Percentiles rank a stretch among this genome's conserved stretches.
phyloP scores from a whole-genome alignment of 345 rosid genomes.

The Sisymbrium altissimum region DNA sequence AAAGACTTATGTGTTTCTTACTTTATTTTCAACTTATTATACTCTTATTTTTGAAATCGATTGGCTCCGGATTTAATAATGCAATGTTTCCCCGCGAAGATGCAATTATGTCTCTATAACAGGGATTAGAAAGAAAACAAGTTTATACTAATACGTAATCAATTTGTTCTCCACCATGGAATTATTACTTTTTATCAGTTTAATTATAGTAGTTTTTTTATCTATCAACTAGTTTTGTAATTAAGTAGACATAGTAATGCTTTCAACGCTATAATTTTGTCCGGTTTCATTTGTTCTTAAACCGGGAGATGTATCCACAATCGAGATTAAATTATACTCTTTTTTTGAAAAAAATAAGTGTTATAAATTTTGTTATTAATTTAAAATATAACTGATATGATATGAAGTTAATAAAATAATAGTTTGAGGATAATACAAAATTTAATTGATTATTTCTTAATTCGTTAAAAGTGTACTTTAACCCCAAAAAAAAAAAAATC shows the following conservation, averaged over 20 bases:
- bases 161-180: conserved; percentile 1
- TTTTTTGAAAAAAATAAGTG: not conserved
- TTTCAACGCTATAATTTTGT: not conserved
- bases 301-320: not conserved
- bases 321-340: not conserved
- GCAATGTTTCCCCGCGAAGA: not conserved
- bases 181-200: conserved; percentile 3
- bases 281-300: not conserved
- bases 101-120: conserved; percentile 21
- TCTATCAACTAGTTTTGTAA: not conserved
- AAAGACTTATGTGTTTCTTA: conserved; percentile 19
- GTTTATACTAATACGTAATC: not conserved
- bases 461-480: too few relatives aligned
- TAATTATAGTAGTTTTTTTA: not conserved
- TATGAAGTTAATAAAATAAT: too few relatives aligned
- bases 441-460: too few relatives aligned
- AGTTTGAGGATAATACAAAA: not conserved
- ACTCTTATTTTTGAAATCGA: not conserved
- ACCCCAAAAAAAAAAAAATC: too few relatives aligned
- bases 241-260: not conserved
- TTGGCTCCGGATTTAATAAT: not conserved
- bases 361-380: too few relatives aligned
- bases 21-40: not conserved
- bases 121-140: not conserved
- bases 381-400: not conserved